Conservation (phyloP, 169 alveolate species). For the Plasmodium reichenowi region DNA sequence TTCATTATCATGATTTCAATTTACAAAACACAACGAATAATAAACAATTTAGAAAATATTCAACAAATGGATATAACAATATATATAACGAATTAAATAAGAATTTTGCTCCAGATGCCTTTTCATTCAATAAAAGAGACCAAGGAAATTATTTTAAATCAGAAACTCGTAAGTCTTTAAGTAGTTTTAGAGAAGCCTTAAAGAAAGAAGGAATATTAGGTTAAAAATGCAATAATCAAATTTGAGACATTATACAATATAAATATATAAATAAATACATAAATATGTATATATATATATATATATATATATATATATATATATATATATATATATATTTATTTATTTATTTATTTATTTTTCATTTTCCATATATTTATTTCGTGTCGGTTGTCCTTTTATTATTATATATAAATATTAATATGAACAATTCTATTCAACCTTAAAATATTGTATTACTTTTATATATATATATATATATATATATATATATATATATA, state of each 20-base stretch:
- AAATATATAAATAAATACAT: background rate
- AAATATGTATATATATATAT: no score
- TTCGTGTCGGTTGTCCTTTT: no score
- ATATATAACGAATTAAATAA: conserved; percentile 10
- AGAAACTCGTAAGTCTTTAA: conserved; percentile 55
- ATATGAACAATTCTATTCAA: no score
- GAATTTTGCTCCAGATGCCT: background rate
- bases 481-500: no score
- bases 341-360: no score
- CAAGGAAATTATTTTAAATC: conserved; percentile 39
- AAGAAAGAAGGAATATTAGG: conserved; percentile 71
- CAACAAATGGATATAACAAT: conserved; percentile 18
- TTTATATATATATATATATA: no score
- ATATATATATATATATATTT: no score
- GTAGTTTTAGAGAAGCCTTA: conserved; percentile 64
- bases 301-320: background rate
- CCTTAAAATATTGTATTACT: no score
- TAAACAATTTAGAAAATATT: conserved; percentile 13
- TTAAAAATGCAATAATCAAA: background rate
- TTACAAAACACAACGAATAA: conserved; percentile 28
- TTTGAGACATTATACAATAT: background rate
- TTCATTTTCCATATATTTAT: no score
- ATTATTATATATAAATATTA: no score
- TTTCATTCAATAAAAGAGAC: background rate
- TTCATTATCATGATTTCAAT: conserved; percentile 15